Conservation (phyloP, 1,284 basidiomycete genomes). For the Cryptococcus deneoformans region DNA sequence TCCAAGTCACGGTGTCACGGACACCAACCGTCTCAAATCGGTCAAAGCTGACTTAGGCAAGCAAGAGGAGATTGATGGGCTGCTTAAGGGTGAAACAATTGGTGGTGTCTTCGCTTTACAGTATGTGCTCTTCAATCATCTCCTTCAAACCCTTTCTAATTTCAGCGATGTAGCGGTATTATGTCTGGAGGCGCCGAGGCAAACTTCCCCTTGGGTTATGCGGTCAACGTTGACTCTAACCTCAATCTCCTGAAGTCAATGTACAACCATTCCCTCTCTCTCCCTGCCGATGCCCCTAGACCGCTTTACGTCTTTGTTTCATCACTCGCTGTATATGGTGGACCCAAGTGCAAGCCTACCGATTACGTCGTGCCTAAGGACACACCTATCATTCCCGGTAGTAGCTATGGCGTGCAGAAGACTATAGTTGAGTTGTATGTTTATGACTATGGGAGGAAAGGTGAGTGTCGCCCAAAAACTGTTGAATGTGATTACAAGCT, state of each 20-base stretch:
- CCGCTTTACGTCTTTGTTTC: conserved; percentile 63
- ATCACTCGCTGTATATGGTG: conserved; percentile 63
- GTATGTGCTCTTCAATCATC: conserved; percentile 24
- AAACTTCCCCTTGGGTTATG: conserved; percentile 60
- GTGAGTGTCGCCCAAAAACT: conserved; percentile 13
- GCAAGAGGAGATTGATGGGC: conserved; percentile 46
- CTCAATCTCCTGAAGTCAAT: conserved; percentile 56
- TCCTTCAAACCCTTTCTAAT: neutral
- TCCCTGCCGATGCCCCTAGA: conserved; percentile 23
- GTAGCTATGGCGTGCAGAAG: conserved; percentile 61
- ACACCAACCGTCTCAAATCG: conserved; percentile 39
- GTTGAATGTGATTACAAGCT: neutral
- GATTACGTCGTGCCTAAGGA: conserved; percentile 47
- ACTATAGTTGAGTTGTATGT: conserved; percentile 60
- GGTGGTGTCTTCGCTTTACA: conserved; percentile 47
- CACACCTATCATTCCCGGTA: conserved; percentile 59
- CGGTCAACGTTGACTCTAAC: conserved; percentile 62
- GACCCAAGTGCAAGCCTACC: conserved; percentile 53
- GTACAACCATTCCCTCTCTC: conserved; percentile 47
- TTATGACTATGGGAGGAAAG: conserved; percentile 62
- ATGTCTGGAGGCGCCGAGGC: conserved; percentile 68
- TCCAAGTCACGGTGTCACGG: conserved; percentile 48
- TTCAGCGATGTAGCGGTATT: conserved; percentile 51
- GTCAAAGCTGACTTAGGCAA: conserved; percentile 58
- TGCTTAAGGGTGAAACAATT: conserved; percentile 49